Base-by-base conservation (phyloP, 345 rosid genomes). In the Hevea brasiliensis region DNA sequence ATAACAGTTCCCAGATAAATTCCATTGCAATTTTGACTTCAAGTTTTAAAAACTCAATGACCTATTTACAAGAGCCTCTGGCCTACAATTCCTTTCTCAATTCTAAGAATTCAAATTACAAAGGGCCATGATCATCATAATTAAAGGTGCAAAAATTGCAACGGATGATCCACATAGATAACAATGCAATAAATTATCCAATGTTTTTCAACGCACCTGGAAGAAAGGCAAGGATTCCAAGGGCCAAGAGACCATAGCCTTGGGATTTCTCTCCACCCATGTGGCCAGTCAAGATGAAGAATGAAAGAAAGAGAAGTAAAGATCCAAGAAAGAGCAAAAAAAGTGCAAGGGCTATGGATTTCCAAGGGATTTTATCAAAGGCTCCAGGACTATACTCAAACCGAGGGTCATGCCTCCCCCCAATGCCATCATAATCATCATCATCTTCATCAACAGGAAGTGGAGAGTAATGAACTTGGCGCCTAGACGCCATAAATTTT, bases 191-290 rank as follows among this genome's bases (percentile, higher is more conserved):
- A 2, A 32, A 32, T 32, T 29, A 47, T 17, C 32, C n/a, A 6
- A 26, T 41, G 41, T 7, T 41, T 68, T 67, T 55, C 53, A 68
- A 61, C 51, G 40, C 81, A 93, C 97, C 96, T 77, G 97, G 98
- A 23, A 92, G 88, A 84, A 94, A 94, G 60, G 96, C 76, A 71
- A 94, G 84, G 74, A 92, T 51, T 45, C 98, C 97, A 32, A 90
- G 96, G 70, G 81, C 84, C 54, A 92, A 76, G 70, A 92, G 93
- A 27, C 96, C 98, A 68, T 87, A 91, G 14, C 80, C 97, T 77
- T 90, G 97, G 8, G 97, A 89, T 58, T 77, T 81, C 44, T 94
- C 96, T 54, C 93, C 96, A 50, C 87, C 94, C 93, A 94, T 90
- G 77, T 94, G 98, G 75, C 97, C 97, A 6, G 87, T 85, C 68